Conservation (phyloP, 148 eudicot genomes). For the Chenopodium suecicum region DNA sequence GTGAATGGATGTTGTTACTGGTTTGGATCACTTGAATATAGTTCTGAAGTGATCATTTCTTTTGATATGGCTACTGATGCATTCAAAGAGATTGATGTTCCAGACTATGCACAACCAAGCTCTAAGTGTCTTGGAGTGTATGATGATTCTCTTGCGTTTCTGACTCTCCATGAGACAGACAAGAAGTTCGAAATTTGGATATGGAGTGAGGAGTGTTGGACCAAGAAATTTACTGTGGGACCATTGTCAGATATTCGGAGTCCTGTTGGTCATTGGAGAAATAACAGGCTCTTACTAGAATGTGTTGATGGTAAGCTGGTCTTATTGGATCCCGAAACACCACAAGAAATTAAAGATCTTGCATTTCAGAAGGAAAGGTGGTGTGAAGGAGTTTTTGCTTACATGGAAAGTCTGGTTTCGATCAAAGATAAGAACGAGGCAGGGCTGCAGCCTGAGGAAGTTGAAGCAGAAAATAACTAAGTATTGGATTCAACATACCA, state of each 20-base stretch:
- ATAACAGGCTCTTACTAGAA: conserved; percentile 7
- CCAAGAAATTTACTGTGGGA: conserved; percentile 1
- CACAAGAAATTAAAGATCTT: conserved; percentile 8
- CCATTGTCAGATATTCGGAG: neutral
- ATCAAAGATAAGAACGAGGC: conserved; percentile 9
- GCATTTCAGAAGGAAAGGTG: conserved; percentile 3
- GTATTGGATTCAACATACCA: neutral
- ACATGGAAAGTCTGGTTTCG: conserved; percentile 23
- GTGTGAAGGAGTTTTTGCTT: conserved; percentile 24
- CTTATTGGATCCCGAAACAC: conserved; percentile 3
- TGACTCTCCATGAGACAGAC: neutral
- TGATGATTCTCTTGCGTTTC: conserved; percentile 17
- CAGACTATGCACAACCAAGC: conserved; percentile 11
- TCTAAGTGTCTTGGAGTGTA: conserved; percentile 11
- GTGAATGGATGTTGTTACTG: conserved; percentile 23
- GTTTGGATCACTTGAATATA: conserved; percentile 11
- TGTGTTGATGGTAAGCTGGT: conserved; percentile 4
- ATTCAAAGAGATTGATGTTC: conserved; percentile 16
- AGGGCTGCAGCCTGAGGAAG: neutral
- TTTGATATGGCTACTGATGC: conserved; percentile 18
- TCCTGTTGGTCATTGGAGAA: conserved; percentile 17
- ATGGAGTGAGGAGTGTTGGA: conserved; percentile 14
- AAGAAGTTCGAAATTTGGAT: conserved; percentile 15
- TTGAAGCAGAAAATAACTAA: neutral
- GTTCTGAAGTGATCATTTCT: conserved; percentile 17